These are phyloP conservation scores for Fusarium circinatum DNA, from an alignment of 2,329 filamentous ascomycete genomes.

Conservation along the genomic window DNA sequence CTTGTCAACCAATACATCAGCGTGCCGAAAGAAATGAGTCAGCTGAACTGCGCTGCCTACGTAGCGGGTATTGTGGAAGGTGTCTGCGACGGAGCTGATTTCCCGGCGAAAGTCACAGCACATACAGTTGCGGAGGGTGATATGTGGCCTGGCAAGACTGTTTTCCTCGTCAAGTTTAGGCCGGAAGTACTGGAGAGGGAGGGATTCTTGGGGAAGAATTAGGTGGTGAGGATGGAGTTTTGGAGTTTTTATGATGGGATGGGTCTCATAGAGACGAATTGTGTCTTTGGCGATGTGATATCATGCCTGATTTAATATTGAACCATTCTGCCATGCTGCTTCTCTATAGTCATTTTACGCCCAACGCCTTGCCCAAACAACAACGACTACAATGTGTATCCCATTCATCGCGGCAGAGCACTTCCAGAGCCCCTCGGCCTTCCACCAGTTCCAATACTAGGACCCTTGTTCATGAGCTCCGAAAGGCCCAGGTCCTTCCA, in stretches of 20 bases:
- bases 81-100: slow-evolving; percentile 91
- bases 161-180: slow-evolving; percentile 94
- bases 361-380: slow-evolving; percentile 27
- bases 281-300: slow-evolving; percentile 13
- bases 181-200: slow-evolving; percentile 93
- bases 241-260: slow-evolving; percentile 21
- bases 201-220: slow-evolving; percentile 75
- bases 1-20: slow-evolving; percentile 94
- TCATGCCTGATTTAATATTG: slow-evolving; percentile 12
- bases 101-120: slow-evolving; percentile 88
- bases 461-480: slow-evolving; percentile 74
- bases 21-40: slow-evolving; percentile 93
- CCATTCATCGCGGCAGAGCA: slow-evolving; percentile 23
- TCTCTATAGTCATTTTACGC: neutral
- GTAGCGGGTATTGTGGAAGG: slow-evolving; percentile 96
- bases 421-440: slow-evolving; percentile 32
- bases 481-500: slow-evolving; percentile 84
- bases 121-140: slow-evolving; percentile 80
- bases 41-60: slow-evolving; percentile 95
- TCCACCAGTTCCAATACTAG: slow-evolving; percentile 46
- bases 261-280: slow-evolving; percentile 14
- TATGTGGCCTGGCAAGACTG: slow-evolving; percentile 96
- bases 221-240: slow-evolving; percentile 28
- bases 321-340: neutral
- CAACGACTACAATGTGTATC: neutral